Evolutionary conservation across 2,329 filamentous ascomycete species (phyloP), one percentile per base, ranked within the genome.

Genomic region (Fusarium guadeloupense): DNA sequence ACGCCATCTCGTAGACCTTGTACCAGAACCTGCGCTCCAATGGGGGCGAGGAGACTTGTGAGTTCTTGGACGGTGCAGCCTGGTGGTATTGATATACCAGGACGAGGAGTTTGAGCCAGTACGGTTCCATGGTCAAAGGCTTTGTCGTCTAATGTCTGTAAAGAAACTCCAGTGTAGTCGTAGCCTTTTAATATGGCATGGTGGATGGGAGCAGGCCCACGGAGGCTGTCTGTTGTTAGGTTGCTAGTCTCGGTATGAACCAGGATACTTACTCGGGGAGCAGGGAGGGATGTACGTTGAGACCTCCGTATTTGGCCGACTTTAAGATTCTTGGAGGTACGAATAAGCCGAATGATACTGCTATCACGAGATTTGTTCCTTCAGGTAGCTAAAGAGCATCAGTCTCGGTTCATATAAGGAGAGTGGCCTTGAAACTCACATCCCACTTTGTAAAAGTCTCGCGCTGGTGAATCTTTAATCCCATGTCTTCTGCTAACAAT

Each of bases 251-350:
- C 38, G 13, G 13, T 6, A 7, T 19, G 20, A 16, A 14, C n/a
- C n/a, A 13, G 10, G 13, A 19, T 23, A 71, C 80, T 66, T 80
- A 91, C 88, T 95, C 89, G 5, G 93, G 94, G 13, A 99, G 83
- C 23, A 97, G 77, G 1, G 94, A 98, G 1, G 95, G 95, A 71
- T 99, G 95, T 3, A 99, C 83, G 75, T 99, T 99, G 4, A 99
- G 78, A 0, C 95, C 95, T 37, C 93, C 93, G 76, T 96, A 97
- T 67, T 84, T 85, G 20, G 90, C 85, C 1, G 78, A 78, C 19
- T 79, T 78, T 19, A 99, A 80, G 14, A 98, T 86, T 5, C 92
- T 83, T 1, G 84, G 82, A 1, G 95, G 95, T 1, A 99, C 88
- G 59, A 97, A 89, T 8, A 97, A 83, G 4, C 95, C 95, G 76